phyloP scores from a whole-genome alignment of 2,329 filamentous ascomycete genomes.

The Verticillium zaregamsianum region DNA sequence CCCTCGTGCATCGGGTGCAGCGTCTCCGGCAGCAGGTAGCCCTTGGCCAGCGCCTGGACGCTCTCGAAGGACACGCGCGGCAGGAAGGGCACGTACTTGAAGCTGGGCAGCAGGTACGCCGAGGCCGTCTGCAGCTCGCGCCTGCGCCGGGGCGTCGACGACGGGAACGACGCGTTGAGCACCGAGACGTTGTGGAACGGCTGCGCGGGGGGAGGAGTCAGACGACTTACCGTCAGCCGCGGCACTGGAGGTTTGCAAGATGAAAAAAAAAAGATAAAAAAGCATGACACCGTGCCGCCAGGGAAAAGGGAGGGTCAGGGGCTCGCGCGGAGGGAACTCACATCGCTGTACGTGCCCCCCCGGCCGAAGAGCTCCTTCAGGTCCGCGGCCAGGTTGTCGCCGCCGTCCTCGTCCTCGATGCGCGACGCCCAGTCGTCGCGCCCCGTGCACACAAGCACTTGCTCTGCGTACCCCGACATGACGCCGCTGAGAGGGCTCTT shows the following conservation, averaged over 20 bases:
- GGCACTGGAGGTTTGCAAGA: not conserved
- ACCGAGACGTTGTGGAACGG: conserved; percentile 79
- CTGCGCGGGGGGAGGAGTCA: conserved; percentile 37
- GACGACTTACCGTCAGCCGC: conserved; percentile 27
- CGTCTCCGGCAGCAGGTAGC: conserved; percentile 59
- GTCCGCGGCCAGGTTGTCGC: conserved; percentile 63
- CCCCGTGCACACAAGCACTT: conserved; percentile 80
- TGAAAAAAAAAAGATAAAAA: not conserved
- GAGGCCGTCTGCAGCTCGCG: conserved; percentile 52
- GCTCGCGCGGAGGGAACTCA: conserved; percentile 30
- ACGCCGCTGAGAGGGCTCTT: conserved; percentile 67
- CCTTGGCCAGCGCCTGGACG: conserved; percentile 56
- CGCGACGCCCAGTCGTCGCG: conserved; percentile 74
- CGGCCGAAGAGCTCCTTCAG: conserved; percentile 67
- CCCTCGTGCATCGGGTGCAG: conserved; percentile 59
- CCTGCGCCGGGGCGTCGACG: conserved; percentile 40
- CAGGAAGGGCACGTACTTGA: conserved; percentile 73
- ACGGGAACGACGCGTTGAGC: conserved; percentile 70
- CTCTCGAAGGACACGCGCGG: conserved; percentile 56
- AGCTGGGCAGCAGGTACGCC: conserved; percentile 76
- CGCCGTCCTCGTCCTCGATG: conserved; percentile 76
- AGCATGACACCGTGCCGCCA: too few species aligned
- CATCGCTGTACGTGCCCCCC: conserved; percentile 63
- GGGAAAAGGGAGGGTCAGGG: too few species aligned
- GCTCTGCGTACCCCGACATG: conserved; percentile 74